Evolutionary conservation across 805 yeast genomes (phyloP), one percentile per base, ranked within the genome.

Genomic region (Kregervanrija pseudodelftensis): DNA sequence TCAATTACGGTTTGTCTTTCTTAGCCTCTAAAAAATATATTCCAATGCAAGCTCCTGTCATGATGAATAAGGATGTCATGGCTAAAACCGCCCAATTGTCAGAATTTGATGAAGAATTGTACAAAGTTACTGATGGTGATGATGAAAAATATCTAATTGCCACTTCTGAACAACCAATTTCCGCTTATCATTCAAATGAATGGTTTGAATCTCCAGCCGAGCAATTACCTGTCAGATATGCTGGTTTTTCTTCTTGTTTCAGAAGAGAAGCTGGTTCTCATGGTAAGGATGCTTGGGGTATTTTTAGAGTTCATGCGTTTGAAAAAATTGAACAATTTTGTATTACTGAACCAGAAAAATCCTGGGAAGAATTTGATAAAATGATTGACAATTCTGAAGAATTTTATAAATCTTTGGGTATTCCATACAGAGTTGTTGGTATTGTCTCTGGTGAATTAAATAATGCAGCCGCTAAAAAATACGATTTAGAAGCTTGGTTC

Each of bases 231-330:
- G 78, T 88, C 52, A 85, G 95, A 70, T 93, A 93, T 62, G 99
- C 96, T 40, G 99, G 99, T 60, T 93, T 85, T 75, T 89, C 97
- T 33, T 85, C 97, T 39, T 93, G 99, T 80, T 93, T 93, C 82
- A 83, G 99, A 71, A 86, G 99, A 73, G 99, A 93, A 74, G 99
- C 99, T 47, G 99, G 99, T 56, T 83, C 96, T 54, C 98, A 91
- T 61, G 99, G 99, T 67, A 91, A 91, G 68, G 99, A 93, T 63
- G 99, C 99, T 41, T 93, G 99, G 99, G 99, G 99, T 71, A 89
- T 93, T 54, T 93, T 93, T 82, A 85, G 99, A 72, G 98, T 93
- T 48, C 99, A 93, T 65, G 95, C 95, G 50, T 93, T 93, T 63
- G 99, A 93, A 73, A 93, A 93, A 73, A 88, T 93, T 60, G 99